phyloP scores from a whole-genome alignment of 805 yeast species.

The Kluyveromyces siamensis region DNA sequence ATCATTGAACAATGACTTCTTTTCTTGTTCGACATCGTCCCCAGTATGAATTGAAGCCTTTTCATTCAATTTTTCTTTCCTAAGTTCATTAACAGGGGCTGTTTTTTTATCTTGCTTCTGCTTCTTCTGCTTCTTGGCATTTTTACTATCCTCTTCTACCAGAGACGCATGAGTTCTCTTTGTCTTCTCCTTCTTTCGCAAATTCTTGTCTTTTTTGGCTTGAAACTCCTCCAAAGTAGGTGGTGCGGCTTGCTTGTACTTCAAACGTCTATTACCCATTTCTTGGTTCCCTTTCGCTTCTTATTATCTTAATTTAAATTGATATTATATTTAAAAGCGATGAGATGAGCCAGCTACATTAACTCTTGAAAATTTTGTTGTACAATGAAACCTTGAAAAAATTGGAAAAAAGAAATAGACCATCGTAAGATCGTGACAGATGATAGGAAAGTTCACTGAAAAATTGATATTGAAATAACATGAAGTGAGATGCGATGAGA shows the following conservation, averaged over 20 bases:
- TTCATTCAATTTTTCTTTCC: slow-evolving; percentile 14
- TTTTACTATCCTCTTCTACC: slow-evolving; percentile 10
- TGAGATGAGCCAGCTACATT: slow-evolving; percentile 9
- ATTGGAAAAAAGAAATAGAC: background rate
- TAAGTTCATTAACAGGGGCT: slow-evolving; percentile 20
- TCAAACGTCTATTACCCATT: slow-evolving; percentile 87
- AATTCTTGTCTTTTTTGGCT: slow-evolving; percentile 35
- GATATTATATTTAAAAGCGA: background rate
- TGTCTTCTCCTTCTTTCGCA: slow-evolving; percentile 30
- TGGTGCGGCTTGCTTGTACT: slow-evolving; percentile 88
- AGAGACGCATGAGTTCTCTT: slow-evolving; percentile 27
- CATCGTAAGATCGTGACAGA: background rate
- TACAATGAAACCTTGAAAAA: background rate
- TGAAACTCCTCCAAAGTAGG: slow-evolving; percentile 81
- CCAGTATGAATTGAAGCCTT: slow-evolving; percentile 38
- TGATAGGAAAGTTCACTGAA: background rate
- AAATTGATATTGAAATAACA: background rate
- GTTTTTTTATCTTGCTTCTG: slow-evolving; percentile 17
- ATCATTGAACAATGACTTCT: slow-evolving; percentile 68
- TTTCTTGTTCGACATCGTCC: slow-evolving; percentile 62
- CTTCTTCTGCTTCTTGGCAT: slow-evolving; percentile 14
- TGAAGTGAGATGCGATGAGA: background rate
- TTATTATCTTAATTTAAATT: background rate
- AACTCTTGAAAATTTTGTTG: background rate
- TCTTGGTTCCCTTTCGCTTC: background rate